phyloP scores from a whole-genome alignment of 2,329 filamentous ascomycete genomes.

The Microdochium bolleyi region DNA sequence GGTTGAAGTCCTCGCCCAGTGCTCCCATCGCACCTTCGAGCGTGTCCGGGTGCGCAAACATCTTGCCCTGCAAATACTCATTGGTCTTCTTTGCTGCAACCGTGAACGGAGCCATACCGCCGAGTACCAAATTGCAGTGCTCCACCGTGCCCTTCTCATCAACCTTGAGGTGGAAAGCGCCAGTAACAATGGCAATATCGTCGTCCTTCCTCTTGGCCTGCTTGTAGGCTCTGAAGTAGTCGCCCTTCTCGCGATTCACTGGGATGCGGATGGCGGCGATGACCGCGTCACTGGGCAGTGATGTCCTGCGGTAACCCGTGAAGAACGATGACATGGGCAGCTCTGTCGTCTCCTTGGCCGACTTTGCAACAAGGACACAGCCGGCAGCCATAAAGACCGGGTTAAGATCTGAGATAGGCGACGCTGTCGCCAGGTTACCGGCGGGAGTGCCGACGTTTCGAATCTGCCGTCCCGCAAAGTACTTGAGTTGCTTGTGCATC shows the following conservation, averaged over 20 bases:
- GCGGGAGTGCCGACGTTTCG: constrained; percentile 96
- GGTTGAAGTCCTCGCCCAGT: constrained; percentile 81
- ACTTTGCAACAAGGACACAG: constrained; percentile 73
- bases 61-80: constrained; percentile 67
- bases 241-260: constrained; percentile 62
- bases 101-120: constrained; percentile 90
- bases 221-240: constrained; percentile 87
- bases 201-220: constrained; percentile 96
- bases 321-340: constrained; percentile 94
- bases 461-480: constrained; percentile 92
- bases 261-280: constrained; percentile 86
- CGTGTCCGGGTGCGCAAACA: constrained; percentile 71
- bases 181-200: constrained; percentile 95
- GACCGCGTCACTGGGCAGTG: constrained; percentile 71
- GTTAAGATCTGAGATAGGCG: constrained; percentile 93
- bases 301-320: constrained; percentile 81
- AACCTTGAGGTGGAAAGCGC: constrained; percentile 69
- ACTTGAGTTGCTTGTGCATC: constrained; percentile 87
- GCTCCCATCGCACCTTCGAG: constrained; percentile 86
- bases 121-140: constrained; percentile 76
- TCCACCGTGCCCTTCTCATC: constrained; percentile 62
- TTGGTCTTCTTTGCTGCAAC: constrained; percentile 77
- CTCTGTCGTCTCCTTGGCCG: constrained; percentile 62
- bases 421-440: constrained; percentile 88
- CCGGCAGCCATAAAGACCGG: constrained; percentile 87